Conservation (phyloP, 345 rosid genomes). For the Corymbia maculata region DNA sequence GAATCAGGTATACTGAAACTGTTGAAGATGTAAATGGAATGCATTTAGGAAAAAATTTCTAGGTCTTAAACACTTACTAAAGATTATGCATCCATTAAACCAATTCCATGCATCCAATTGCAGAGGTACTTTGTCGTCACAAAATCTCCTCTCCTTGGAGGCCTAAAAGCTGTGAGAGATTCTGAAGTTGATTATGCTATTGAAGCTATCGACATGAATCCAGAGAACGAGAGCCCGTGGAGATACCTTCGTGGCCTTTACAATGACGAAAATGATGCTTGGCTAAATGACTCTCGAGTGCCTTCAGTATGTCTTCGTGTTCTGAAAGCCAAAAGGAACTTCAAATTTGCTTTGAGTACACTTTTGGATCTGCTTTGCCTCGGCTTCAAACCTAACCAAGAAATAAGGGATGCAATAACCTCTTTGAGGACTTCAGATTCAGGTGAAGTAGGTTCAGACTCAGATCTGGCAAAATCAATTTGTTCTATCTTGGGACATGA, state of each 20-base stretch:
- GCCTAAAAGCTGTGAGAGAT: conserved; percentile 55
- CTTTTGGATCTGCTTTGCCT: conserved; percentile 73
- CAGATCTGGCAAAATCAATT: conserved; percentile 34
- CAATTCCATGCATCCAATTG: neutral
- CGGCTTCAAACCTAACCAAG: conserved; percentile 52
- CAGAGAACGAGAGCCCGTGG: conserved; percentile 88
- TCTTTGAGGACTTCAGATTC: conserved; percentile 34
- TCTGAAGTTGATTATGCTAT: conserved; percentile 66
- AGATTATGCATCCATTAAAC: neutral
- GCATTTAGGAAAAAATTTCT: neutral
- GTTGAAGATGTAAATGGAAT: neutral
- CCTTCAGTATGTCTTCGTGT: conserved; percentile 57
- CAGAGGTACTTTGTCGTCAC: conserved; percentile 79
- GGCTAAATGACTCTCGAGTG: conserved; percentile 47
- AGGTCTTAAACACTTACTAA: neutral
- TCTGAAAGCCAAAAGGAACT: conserved; percentile 34
- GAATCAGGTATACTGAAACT: conserved; percentile 62
- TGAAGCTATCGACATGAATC: conserved; percentile 43
- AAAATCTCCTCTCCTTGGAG: conserved; percentile 60
- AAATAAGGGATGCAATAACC: conserved; percentile 40
- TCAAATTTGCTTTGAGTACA: conserved; percentile 52
- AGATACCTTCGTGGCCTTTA: conserved; percentile 80
- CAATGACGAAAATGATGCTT: conserved; percentile 34
- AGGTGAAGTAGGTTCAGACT: conserved; percentile 18
- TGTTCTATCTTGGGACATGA: conserved; percentile 50